A percentile compares a stretch with the other conserved stretches of the same genome.
Evolutionary conservation across 1,284 basidiomycete species (phyloP).

Genomic region (Cryptococcus neoformans): DNA sequence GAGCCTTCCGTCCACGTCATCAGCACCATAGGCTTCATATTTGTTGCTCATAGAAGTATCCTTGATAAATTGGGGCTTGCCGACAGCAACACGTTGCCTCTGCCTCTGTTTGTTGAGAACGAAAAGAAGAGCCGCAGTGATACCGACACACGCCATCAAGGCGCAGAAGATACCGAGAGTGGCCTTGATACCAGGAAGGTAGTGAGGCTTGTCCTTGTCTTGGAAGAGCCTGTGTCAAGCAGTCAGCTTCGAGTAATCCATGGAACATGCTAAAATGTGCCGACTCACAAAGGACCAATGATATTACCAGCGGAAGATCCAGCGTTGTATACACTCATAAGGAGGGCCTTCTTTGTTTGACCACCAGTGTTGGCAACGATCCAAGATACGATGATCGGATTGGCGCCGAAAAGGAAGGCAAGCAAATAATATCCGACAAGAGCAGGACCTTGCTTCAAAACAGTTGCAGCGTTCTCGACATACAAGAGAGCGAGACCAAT

Average conservation of each 20-base stretch:
- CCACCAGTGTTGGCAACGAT: constrained; percentile 45
- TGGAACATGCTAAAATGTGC: neutral
- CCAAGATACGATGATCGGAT: constrained; percentile 49
- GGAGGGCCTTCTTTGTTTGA: constrained; percentile 49
- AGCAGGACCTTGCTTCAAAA: constrained; percentile 8
- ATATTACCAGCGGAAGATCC: constrained; percentile 34
- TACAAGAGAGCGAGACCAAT: constrained; percentile 33
- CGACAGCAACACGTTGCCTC: constrained; percentile 39
- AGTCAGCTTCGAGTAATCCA: too few species aligned
- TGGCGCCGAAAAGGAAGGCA: constrained; percentile 49
- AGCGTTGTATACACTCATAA: constrained; percentile 36
- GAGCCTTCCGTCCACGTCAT: constrained; percentile 5
- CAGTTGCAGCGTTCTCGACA: constrained; percentile 11
- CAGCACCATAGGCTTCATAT: constrained; percentile 31
- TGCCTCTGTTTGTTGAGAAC: constrained; percentile 42
- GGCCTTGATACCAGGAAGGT: constrained; percentile 41
- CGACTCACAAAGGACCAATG: constrained; percentile 19
- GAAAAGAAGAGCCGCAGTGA: constrained; percentile 32
- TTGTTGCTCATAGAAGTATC: constrained; percentile 42
- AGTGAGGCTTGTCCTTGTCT: constrained; percentile 40
- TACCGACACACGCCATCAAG: constrained; percentile 28
- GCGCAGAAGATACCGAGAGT: constrained; percentile 44
- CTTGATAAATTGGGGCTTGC: constrained; percentile 41
- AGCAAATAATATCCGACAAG: constrained; percentile 50
- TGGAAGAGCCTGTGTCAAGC: constrained; percentile 30